Percentiles rank a stretch among this genome's conserved stretches.
These are phyloP conservation scores for Pharnaceum exiguum DNA, from an alignment of 148 eudicot species.

Conservation along the genomic window DNA sequence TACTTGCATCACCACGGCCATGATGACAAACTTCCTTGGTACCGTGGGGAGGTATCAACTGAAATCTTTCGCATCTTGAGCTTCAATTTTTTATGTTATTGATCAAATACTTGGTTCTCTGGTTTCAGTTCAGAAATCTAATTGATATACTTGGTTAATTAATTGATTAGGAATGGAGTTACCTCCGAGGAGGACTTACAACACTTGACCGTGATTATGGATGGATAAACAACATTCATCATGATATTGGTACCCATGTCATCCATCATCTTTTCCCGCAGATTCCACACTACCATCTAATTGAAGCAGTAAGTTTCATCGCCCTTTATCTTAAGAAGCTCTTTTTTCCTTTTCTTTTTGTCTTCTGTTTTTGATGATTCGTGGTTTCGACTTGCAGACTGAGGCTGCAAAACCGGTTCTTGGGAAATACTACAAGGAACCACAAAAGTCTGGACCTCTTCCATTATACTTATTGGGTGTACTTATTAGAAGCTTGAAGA, in stretches of 20 bases:
- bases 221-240: conserved; percentile 76
- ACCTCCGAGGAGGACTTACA: conserved; percentile 74
- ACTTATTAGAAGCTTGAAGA: conserved; percentile 46
- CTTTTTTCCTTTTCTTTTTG: neutral
- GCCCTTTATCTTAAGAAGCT: neutral
- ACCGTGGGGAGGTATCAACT: conserved; percentile 62
- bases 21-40: conserved; percentile 82
- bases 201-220: conserved; percentile 82
- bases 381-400: conserved; percentile 35
- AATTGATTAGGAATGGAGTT: conserved; percentile 67
- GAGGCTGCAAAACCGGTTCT: conserved; percentile 75
- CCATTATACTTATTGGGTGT: conserved; percentile 51
- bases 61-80: no score
- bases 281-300: conserved; percentile 71
- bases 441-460: conserved; percentile 56
- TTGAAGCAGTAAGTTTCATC: conserved; percentile 60
- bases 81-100: no score
- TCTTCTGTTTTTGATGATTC: neutral
- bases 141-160: neutral
- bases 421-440: conserved; percentile 61
- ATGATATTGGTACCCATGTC: conserved; percentile 81
- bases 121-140: neutral
- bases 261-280: conserved; percentile 79
- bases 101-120: neutral
- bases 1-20: conserved; percentile 87